Evolutionary conservation across 768 basidiomycete genomes (phyloP), one percentile per base, ranked within the genome.

Genomic region (Russula brevipes): DNA sequence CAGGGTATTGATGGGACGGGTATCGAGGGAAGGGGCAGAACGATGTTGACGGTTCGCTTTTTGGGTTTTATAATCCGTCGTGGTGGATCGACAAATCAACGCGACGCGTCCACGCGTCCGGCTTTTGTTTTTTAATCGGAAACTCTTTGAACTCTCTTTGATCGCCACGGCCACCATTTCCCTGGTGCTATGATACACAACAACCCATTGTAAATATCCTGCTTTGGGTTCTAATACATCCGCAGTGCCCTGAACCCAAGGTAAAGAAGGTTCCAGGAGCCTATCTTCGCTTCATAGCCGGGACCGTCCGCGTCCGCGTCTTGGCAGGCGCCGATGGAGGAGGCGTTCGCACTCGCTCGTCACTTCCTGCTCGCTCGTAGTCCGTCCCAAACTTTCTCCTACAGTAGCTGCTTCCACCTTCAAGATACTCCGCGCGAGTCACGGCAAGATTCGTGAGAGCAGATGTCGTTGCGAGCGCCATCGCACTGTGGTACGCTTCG

Each of bases 341-440:
- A 36, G 64, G 38, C 5, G 64, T 59, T 51, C 50, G 42, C 30
- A 14, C 49, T 39, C 5, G 16, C 45, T 65, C 64, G 6, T 65
- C 64, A 39, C 51, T 30, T 19, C 58, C 66, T 41, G 46, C 56
- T 24, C 63, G 64, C 44, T 65, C 69, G 7, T 65, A 63, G 30
- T 49, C 57, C 66, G 47, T 58, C 59, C 66, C 51, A 74, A 94
- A 91, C 71, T 89, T 91, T 61, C 86, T 80, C 66, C 91, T 82
- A 62, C 84, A 84, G 60, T 88, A 87, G 63, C 78, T 82, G 67
- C 85, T 88, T 41, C 94, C 94, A 64, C 81, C 81, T 75, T 98
- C 94, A 54, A 83, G 77, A 74, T 96, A 98, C 72, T 98, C 94
- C 53, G 82, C 84, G 49, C 88, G 78, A 4, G 91, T 91, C 65